Percentiles rank a stretch among this genome's conserved stretches.
These are phyloP conservation scores for Pisolithus albus DNA, from an alignment of 768 basidiomycete species.

Conservation along the genomic window DNA sequence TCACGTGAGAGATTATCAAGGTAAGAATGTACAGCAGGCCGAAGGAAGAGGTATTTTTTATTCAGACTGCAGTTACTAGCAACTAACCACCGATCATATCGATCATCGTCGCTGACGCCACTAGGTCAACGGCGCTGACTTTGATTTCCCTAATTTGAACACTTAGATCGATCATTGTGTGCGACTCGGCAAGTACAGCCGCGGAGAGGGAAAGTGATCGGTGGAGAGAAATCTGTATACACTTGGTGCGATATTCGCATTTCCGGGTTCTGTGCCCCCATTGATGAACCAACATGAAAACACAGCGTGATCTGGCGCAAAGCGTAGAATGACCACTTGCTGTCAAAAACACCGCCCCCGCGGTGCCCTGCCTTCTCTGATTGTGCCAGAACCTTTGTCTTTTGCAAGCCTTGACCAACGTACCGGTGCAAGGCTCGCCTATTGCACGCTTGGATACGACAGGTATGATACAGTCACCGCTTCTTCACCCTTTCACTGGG, in stretches of 20 bases:
- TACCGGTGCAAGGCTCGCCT: slow-evolving; percentile 94
- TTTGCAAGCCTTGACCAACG: slow-evolving; percentile 87
- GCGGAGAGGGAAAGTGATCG: slow-evolving; percentile 52
- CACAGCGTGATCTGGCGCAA: slow-evolving; percentile 69
- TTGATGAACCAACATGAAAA: not conserved
- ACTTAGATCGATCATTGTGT: slow-evolving; percentile 80
- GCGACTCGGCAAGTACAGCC: slow-evolving; percentile 36
- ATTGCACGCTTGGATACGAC: slow-evolving; percentile 80
- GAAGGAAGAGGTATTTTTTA: no score
- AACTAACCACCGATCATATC: not conserved
- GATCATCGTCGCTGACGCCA: slow-evolving; percentile 4
- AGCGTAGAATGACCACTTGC: slow-evolving; percentile 52
- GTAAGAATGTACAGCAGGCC: no score
- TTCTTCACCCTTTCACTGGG: not conserved
- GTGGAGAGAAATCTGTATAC: slow-evolving; percentile 67
- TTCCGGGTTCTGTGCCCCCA: not conserved
- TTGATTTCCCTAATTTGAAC: slow-evolving; percentile 90
- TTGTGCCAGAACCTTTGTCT: slow-evolving; percentile 25
- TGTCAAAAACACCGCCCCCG: slow-evolving; percentile 51
- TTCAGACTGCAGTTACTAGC: no score
- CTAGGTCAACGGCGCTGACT: slow-evolving; percentile 31
- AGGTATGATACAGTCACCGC: slow-evolving; percentile 59
- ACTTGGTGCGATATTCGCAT: slow-evolving; percentile 41
- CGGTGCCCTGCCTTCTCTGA: slow-evolving; percentile 3
- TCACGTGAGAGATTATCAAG: no score